Percentiles rank a stretch among this genome's conserved stretches.
Evolutionary conservation across 176 grass and related monocot genomes (phyloP).

Genomic region (Avena sativa): DNA sequence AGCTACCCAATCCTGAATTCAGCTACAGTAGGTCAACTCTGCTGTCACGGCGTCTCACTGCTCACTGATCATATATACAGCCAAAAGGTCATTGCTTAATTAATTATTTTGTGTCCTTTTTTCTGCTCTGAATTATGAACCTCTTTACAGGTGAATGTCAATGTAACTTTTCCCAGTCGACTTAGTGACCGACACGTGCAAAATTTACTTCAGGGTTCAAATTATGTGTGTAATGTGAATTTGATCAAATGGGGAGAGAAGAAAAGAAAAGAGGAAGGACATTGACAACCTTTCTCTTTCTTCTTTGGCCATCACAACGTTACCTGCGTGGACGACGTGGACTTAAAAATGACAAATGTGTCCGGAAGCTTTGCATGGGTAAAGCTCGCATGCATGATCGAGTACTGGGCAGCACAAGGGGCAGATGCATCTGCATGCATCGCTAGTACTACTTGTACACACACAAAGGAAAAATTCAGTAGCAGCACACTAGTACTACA

Average conservation of each 20-base stretch:
- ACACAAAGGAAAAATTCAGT: not conserved
- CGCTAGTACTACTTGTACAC: not conserved
- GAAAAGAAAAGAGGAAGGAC: not conserved
- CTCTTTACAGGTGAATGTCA: not conserved
- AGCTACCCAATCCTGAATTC: constrained; percentile 23
- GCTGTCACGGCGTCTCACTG: not conserved
- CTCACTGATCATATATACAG: not conserved
- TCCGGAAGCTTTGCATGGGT: constrained; percentile 34
- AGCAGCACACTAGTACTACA: not conserved
- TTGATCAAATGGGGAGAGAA: not conserved
- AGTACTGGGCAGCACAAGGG: constrained; percentile 1
- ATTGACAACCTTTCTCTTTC: constrained; percentile 2
- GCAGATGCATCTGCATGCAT: not conserved
- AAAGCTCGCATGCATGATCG: constrained; percentile 36
- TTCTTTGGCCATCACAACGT: constrained; percentile 22
- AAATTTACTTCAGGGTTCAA: not conserved
- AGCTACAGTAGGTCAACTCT: constrained; percentile 44
- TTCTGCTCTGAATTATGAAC: too few relatives aligned
- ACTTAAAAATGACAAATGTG: constrained; percentile 42
- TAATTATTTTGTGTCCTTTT: too few relatives aligned
- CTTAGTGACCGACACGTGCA: not conserved
- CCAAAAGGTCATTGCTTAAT: too few relatives aligned
- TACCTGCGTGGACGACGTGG: constrained; percentile 37
- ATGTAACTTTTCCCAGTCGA: not conserved
- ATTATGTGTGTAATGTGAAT: not conserved